These are phyloP conservation scores for Arachnomyces sp. DNA, from an alignment of 2,329 filamentous ascomycete species.

Conservation along the genomic window DNA sequence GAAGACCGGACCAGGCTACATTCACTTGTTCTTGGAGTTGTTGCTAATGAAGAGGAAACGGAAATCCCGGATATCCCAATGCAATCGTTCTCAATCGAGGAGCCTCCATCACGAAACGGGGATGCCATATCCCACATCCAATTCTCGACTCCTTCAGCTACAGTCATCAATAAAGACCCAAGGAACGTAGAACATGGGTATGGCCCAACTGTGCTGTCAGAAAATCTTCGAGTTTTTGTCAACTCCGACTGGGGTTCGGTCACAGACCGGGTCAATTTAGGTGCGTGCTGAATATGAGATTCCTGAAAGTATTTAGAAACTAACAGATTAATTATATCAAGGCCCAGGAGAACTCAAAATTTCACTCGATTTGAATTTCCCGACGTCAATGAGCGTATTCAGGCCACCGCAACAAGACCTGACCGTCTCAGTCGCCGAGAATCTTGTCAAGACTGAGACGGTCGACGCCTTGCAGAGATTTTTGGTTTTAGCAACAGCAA, in stretches of 20 bases:
- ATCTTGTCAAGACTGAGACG: constrained; percentile 55
- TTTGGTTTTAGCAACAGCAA: constrained; percentile 49
- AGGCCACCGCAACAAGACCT: constrained; percentile 70
- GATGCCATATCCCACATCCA: constrained; percentile 26
- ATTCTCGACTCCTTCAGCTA: constrained; percentile 30
- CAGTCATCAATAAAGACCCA: constrained; percentile 64
- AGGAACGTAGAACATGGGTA: constrained; percentile 47
- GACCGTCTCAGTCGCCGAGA: constrained; percentile 66
- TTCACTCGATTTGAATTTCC: constrained; percentile 55
- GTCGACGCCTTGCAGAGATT: constrained; percentile 57
- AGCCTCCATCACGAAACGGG: constrained; percentile 34
- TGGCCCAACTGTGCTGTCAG: constrained; percentile 64
- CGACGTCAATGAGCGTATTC: constrained; percentile 57
- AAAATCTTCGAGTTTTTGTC: constrained; percentile 66
- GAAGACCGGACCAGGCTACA: constrained; percentile 65
- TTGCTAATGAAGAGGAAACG: constrained; percentile 59
- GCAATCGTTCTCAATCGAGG: constrained; percentile 56
- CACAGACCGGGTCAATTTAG: constrained; percentile 75
- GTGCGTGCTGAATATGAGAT: constrained; percentile 25
- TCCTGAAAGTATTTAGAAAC: constrained; percentile 1
- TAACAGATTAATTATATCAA: constrained; percentile 14
- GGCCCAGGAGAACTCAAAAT: constrained; percentile 66
- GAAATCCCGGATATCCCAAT: constrained; percentile 64
- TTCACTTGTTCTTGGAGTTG: constrained; percentile 64
- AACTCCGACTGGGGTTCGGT: constrained; percentile 70